These are phyloP conservation scores for Melastoma candidum DNA, from an alignment of 441 rosid genomes.

Conservation along the genomic window DNA sequence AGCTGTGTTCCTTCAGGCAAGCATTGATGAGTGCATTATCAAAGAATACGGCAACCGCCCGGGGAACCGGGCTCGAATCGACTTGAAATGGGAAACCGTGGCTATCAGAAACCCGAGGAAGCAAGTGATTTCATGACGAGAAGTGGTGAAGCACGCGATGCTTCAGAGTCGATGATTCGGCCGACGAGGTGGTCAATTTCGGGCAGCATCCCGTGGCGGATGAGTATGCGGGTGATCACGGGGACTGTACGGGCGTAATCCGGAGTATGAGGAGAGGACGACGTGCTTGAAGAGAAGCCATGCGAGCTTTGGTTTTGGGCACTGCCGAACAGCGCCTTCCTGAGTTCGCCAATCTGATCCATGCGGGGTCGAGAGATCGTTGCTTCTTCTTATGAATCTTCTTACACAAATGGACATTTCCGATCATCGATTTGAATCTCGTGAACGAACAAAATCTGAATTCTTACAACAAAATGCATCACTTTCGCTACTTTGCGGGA, in stretches of 20 bases:
- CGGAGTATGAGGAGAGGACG: slow-evolving; percentile 26
- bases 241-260: slow-evolving; percentile 31
- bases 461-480: too few relatives aligned
- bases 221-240: slow-evolving; percentile 51
- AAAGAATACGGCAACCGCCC: slow-evolving; percentile 39
- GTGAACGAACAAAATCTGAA: too few relatives aligned
- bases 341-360: slow-evolving; percentile 50
- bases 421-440: too few relatives aligned
- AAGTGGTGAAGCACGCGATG: slow-evolving; percentile 26
- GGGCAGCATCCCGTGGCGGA: slow-evolving; percentile 44
- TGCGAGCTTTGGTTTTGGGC: slow-evolving; percentile 52
- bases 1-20: slow-evolving; percentile 26
- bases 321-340: slow-evolving; percentile 52
- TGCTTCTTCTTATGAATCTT: too few relatives aligned
- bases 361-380: slow-evolving; percentile 12
- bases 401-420: too few relatives aligned
- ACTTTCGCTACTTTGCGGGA: too few relatives aligned
- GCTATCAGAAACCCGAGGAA: slow-evolving; percentile 34
- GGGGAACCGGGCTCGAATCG: slow-evolving; percentile 42
- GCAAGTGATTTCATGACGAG: slow-evolving; percentile 40
- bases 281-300: slow-evolving; percentile 78
- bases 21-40: slow-evolving; percentile 36
- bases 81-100: slow-evolving; percentile 50
- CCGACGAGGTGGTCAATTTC: slow-evolving; percentile 56
- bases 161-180: slow-evolving; percentile 33